A percentile compares a stretch with the other conserved stretches of the same genome.
Evolutionary conservation across 768 basidiomycete genomes (phyloP).

Genomic region (Lactarius akahatsu): DNA sequence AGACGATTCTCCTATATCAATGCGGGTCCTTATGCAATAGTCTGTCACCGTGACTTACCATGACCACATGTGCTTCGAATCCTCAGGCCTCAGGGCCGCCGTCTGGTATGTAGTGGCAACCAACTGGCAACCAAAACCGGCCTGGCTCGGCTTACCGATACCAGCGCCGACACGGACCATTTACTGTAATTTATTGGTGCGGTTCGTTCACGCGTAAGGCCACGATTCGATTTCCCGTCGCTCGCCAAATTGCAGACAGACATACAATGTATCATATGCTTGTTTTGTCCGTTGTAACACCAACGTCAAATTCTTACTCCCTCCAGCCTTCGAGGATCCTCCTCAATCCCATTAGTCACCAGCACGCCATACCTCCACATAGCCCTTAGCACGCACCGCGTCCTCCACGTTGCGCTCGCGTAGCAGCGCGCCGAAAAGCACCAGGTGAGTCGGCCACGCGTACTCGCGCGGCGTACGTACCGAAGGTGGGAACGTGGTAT

Average conservation of each 20-base stretch:
- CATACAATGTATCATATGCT: background rate
- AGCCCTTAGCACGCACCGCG: conserved; percentile 55
- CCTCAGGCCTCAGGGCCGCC: too few species aligned
- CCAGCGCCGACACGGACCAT: too few species aligned
- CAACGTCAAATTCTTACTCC: conserved; percentile 65
- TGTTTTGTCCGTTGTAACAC: background rate
- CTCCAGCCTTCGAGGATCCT: conserved; percentile 67
- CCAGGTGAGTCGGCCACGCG: conserved; percentile 78
- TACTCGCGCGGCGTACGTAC: too few species aligned
- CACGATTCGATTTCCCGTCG: too few species aligned
- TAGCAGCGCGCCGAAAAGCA: conserved; percentile 79
- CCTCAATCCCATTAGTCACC: conserved; percentile 75
- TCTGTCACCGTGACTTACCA: too few species aligned
- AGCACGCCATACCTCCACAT: conserved; percentile 58
- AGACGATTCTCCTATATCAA: background rate
- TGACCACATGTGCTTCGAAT: too few species aligned
- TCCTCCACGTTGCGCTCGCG: conserved; percentile 47
- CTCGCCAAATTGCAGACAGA: background rate
- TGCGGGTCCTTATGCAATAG: too few species aligned
- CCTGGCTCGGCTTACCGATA: too few species aligned
- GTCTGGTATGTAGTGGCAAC: too few species aligned
- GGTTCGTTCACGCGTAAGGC: too few species aligned
- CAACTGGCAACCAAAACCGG: too few species aligned
- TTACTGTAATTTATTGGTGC: too few species aligned
- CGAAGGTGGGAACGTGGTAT: conserved; percentile 64